Conservation (phyloP, 768 basidiomycete genomes). For the Calocybe indica region DNA sequence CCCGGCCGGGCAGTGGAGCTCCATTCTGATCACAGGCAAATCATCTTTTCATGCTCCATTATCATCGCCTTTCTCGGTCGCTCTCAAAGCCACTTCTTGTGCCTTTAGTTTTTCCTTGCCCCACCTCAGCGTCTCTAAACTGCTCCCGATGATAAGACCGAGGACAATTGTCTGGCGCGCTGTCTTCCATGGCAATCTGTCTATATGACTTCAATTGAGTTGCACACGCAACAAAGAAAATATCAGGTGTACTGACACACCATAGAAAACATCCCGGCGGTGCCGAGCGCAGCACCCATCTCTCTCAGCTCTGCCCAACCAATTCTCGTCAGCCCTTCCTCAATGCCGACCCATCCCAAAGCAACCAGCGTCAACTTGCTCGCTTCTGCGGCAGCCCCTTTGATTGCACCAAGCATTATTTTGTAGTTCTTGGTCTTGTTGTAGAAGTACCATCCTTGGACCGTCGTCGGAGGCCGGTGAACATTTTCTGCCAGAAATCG, state of each 20-base stretch:
- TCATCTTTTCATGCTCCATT: background rate
- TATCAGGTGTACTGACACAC: conserved; percentile 38
- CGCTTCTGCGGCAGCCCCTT: conserved; percentile 57
- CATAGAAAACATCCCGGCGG: conserved; percentile 50
- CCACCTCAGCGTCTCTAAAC: conserved; percentile 43
- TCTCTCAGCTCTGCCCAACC: conserved; percentile 38
- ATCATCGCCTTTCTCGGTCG: conserved; percentile 10
- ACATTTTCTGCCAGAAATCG: conserved; percentile 92
- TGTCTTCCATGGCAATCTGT: conserved; percentile 50
- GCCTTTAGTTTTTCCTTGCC: conserved; percentile 20
- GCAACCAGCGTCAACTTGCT: conserved; percentile 36
- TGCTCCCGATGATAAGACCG: conserved; percentile 52
- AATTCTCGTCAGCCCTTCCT: conserved; percentile 30
- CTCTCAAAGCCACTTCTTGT: conserved; percentile 14
- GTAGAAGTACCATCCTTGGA: conserved; percentile 94
- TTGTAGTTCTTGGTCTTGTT: conserved; percentile 94
- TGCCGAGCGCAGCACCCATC: conserved; percentile 61
- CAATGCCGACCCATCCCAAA: conserved; percentile 37
- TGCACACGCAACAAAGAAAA: conserved; percentile 4
- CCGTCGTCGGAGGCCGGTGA: conserved; percentile 78
- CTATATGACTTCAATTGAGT: conserved; percentile 24
- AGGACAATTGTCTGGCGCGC: conserved; percentile 42
- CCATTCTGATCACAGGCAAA: too few relatives aligned
- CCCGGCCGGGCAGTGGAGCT: too few relatives aligned
- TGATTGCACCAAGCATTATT: conserved; percentile 67